Conservation (phyloP, 139 green algal species). For the Marvania coccoides region DNA sequence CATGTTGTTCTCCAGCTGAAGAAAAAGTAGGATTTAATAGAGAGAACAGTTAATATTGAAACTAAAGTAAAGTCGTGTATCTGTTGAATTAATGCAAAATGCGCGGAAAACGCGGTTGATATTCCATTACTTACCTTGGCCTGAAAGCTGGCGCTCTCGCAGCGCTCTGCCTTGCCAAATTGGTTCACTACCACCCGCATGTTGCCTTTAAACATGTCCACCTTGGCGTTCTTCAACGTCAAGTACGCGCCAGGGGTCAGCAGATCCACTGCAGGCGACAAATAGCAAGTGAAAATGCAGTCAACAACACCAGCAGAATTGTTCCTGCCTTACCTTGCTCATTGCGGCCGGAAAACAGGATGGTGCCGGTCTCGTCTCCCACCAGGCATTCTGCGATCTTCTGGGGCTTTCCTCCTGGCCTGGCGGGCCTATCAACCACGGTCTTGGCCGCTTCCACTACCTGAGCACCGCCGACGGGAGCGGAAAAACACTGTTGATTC, state of each 20-base stretch:
- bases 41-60: too few relatives aligned
- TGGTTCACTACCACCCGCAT: slow-evolving; percentile 79
- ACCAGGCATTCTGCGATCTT: slow-evolving; percentile 80
- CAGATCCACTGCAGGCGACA: slow-evolving; percentile 62
- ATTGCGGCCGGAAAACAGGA: slow-evolving; percentile 76
- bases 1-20: slow-evolving; percentile 79
- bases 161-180: slow-evolving; percentile 34
- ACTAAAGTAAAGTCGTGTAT: background rate
- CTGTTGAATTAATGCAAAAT: background rate
- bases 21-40: too few relatives aligned
- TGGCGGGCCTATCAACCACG: slow-evolving; percentile 46
- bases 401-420: slow-evolving; percentile 25
- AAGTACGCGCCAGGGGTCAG: slow-evolving; percentile 52
- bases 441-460: slow-evolving; percentile 63
- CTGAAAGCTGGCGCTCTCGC: slow-evolving; percentile 38
- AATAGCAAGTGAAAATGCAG: background rate
- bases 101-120: background rate
- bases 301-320: background rate
- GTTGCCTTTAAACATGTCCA: slow-evolving; percentile 84
- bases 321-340: slow-evolving; percentile 87
- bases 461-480: slow-evolving; percentile 21
- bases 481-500: background rate
- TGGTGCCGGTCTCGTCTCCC: slow-evolving; percentile 69
- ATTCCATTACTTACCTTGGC: slow-evolving; percentile 34
- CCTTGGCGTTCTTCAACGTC: slow-evolving; percentile 72